Evolutionary conservation across 768 basidiomycete genomes (phyloP).

Genomic region (Tylopilus rubrobrunneus): DNA sequence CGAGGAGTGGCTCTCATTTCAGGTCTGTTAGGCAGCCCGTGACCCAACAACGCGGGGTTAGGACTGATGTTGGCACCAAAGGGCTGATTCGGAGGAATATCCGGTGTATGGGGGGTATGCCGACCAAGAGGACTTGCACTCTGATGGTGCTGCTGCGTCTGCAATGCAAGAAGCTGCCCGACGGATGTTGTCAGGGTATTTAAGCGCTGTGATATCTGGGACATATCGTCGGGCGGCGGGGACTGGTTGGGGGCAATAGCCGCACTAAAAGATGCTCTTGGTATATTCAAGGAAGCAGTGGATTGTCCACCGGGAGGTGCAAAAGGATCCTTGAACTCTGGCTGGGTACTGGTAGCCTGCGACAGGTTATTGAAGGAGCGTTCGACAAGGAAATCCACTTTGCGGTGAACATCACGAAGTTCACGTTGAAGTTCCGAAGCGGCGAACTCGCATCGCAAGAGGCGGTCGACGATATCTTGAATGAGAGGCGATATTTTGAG

Average conservation of each 20-base stretch:
- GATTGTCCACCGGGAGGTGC: slow-evolving; percentile 39
- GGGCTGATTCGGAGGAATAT: slow-evolving; percentile 43
- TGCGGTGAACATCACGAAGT: slow-evolving; percentile 69
- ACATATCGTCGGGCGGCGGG: slow-evolving; percentile 64
- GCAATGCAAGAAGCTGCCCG: slow-evolving; percentile 76
- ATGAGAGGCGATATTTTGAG: slow-evolving; percentile 74
- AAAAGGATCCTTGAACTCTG: slow-evolving; percentile 86
- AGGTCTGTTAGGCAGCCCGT: slow-evolving; percentile 61
- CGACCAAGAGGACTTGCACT: slow-evolving; percentile 34
- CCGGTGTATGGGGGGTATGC: slow-evolving; percentile 34
- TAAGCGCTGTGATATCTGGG: slow-evolving; percentile 72
- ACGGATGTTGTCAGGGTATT: slow-evolving; percentile 81
- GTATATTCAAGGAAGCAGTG: slow-evolving; percentile 35
- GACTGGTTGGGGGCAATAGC: slow-evolving; percentile 72
- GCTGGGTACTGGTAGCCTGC: slow-evolving; percentile 36
- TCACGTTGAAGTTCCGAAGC: slow-evolving; percentile 72
- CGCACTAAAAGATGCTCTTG: slow-evolving; percentile 61
- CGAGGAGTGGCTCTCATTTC: slow-evolving; percentile 60
- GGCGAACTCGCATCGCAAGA: slow-evolving; percentile 65
- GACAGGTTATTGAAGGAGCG: slow-evolving; percentile 42
- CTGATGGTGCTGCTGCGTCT: slow-evolving; percentile 69
- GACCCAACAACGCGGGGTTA: slow-evolving; percentile 43
- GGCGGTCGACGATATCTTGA: slow-evolving; percentile 70
- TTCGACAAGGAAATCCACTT: slow-evolving; percentile 74
- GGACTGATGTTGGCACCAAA: slow-evolving; percentile 37